Evolutionary conservation across 768 basidiomycete genomes (phyloP).

Genomic region (Lactifluus piperatus): DNA sequence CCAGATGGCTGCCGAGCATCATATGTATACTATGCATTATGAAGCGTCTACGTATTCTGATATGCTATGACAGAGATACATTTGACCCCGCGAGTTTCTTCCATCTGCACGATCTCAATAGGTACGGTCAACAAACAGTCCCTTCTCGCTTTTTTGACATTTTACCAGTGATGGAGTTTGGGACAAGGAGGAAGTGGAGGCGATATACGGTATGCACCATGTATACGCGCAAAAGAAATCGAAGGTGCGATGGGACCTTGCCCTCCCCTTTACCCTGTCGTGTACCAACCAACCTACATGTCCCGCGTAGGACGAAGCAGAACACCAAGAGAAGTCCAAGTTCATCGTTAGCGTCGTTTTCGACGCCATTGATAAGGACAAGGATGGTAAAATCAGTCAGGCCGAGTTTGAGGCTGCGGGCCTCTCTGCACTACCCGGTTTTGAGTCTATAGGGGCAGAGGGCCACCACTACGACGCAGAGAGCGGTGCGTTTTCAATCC

Average conservation of each 20-base stretch:
- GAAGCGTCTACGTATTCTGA: conserved; percentile 1
- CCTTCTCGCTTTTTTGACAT: background rate
- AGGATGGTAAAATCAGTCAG: conserved; percentile 59
- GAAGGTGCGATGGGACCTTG: conserved; percentile 35
- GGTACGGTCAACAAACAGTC: conserved; percentile 33
- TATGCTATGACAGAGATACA: conserved; percentile 46
- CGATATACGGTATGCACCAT: conserved; percentile 94
- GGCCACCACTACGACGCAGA: conserved; percentile 92
- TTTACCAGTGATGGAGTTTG: conserved; percentile 62
- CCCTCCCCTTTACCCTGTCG: too few species aligned
- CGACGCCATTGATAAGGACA: conserved; percentile 58
- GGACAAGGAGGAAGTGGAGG: conserved; percentile 85
- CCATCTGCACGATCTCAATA: conserved; percentile 88
- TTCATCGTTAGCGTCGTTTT: conserved; percentile 67
- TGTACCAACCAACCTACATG: background rate
- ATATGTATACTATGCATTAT: conserved; percentile 44
- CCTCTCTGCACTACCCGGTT: conserved; percentile 70
- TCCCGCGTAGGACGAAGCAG: conserved; percentile 51
- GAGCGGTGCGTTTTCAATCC: conserved; percentile 53
- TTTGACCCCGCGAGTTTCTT: conserved; percentile 89
- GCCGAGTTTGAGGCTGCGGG: conserved; percentile 70
- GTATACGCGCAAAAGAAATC: conserved; percentile 78
- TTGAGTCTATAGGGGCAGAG: conserved; percentile 76
- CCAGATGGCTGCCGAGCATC: conserved; percentile 86
- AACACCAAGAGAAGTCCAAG: conserved; percentile 77